A percentile compares a stretch with the other conserved stretches of the same genome.
These are phyloP conservation scores for Cnidoscolus chayamansa DNA, from an alignment of 441 rosid genomes.

Conservation along the genomic window DNA sequence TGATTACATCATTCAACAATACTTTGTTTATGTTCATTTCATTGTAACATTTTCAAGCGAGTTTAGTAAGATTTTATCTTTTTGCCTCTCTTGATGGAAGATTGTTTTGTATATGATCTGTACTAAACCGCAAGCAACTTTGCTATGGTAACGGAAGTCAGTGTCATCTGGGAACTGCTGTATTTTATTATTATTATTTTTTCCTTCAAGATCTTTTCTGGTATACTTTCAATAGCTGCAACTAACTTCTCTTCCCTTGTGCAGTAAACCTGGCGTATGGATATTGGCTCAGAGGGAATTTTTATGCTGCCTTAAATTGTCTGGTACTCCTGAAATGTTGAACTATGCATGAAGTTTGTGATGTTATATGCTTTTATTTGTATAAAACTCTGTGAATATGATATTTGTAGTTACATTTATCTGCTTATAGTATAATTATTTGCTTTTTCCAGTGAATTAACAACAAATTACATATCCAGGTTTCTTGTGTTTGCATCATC, in stretches of 20 bases:
- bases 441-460: background rate
- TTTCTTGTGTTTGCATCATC: conserved; percentile 23
- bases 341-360: background rate
- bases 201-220: background rate
- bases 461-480: conserved; percentile 6
- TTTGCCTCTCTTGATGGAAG: background rate
- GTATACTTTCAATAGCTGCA: conserved; percentile 10
- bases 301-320: conserved; percentile 65
- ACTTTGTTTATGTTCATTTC: conserved; percentile 19
- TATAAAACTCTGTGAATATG: background rate
- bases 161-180: background rate
- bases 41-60: background rate
- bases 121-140: background rate
- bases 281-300: conserved; percentile 58
- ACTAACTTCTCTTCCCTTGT: conserved; percentile 28
- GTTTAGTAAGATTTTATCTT: background rate
- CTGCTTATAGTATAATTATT: background rate
- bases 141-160: background rate
- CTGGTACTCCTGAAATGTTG: conserved; percentile 50
- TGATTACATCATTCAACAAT: conserved; percentile 37
- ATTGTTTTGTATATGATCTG: background rate
- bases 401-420: background rate
- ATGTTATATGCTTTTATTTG: background rate
- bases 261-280: conserved; percentile 89
- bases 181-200: background rate